Evolutionary conservation across 352 stramenopile genomes (phyloP).

Genomic region (Elongisporangium prolatum): DNA sequence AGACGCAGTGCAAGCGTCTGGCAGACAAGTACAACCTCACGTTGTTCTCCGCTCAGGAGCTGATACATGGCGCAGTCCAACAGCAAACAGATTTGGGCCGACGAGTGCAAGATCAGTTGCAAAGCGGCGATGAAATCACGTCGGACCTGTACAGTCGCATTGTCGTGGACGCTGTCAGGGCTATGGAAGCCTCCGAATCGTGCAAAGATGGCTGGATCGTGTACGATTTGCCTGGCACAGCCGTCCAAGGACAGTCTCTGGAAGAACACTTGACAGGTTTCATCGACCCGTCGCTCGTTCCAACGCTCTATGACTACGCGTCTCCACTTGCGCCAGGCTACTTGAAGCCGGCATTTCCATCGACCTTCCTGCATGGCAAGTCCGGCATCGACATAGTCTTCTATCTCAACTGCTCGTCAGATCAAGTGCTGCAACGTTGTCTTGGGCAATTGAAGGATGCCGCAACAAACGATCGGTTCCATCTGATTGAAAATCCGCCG

Average conservation of each 20-base stretch:
- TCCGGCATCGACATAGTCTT: constrained; percentile 75
- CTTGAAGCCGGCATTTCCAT: constrained; percentile 25
- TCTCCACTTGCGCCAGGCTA: constrained; percentile 43
- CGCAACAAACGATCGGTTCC: constrained; percentile 29
- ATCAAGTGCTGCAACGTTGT: constrained; percentile 43
- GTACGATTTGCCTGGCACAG: constrained; percentile 53
- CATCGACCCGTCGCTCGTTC: constrained; percentile 31
- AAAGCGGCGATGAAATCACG: constrained; percentile 34
- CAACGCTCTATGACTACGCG: constrained; percentile 50
- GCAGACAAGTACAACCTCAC: constrained; percentile 44
- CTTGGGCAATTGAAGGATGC: constrained; percentile 52
- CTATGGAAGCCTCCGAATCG: constrained; percentile 9
- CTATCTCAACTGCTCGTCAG: constrained; percentile 36
- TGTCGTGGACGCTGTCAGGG: constrained; percentile 30
- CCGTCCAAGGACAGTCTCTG: constrained; percentile 33
- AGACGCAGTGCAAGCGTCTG: constrained; percentile 42
- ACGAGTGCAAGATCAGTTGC: constrained; percentile 19
- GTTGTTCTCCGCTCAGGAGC: constrained; percentile 44
- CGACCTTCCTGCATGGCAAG: constrained; percentile 52
- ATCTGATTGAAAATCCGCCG: constrained; percentile 50
- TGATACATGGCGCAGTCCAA: constrained; percentile 27
- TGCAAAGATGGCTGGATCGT: constrained; percentile 50
- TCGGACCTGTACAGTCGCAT: constrained; percentile 50
- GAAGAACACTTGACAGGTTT: constrained; percentile 55
- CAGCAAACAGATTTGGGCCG: constrained; percentile 24